phyloP scores from a whole-genome alignment of 768 basidiomycete species.

The Leccinum subgranulosum region DNA sequence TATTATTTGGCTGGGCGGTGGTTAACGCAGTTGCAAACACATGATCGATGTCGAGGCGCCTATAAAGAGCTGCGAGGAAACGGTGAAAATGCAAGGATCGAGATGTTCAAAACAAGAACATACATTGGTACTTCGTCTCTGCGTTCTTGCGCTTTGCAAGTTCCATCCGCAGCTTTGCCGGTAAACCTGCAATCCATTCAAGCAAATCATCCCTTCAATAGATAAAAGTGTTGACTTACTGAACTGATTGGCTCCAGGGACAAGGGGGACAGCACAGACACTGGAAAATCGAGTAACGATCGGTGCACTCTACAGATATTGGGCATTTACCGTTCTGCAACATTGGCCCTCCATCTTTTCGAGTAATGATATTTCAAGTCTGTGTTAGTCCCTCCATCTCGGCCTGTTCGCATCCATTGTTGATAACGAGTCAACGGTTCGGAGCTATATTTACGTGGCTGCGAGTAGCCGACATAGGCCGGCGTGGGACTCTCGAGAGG shows the following conservation, averaged over 20 bases:
- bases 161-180: conserved; percentile 37
- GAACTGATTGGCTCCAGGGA: conserved; percentile 47
- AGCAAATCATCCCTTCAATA: not conserved
- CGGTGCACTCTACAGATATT: not conserved
- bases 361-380: conserved; percentile 59
- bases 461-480: conserved; percentile 44
- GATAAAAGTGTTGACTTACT: conserved; percentile 33
- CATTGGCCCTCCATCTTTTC: conserved; percentile 31
- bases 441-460: conserved; percentile 40
- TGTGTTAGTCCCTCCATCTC: conserved; percentile 17
- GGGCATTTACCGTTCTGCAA: conserved; percentile 52
- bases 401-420: conserved; percentile 33
- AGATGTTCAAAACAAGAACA: conserved; percentile 3
- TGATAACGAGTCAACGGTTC: conserved; percentile 46
- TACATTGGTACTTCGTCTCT: conserved; percentile 28
- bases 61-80: conserved; percentile 45
- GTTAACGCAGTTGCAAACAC: conserved; percentile 69
- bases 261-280: conserved; percentile 53
- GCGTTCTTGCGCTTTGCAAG: conserved; percentile 28
- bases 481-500: conserved; percentile 29
- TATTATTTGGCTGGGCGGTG: conserved; percentile 45
- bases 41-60: conserved; percentile 49
- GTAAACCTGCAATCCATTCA: conserved; percentile 37
- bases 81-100: conserved; percentile 2
- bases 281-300: conserved; percentile 28